phyloP scores from a whole-genome alignment of 2,329 filamentous ascomycete species.

The Apiospora saccharicola region DNA sequence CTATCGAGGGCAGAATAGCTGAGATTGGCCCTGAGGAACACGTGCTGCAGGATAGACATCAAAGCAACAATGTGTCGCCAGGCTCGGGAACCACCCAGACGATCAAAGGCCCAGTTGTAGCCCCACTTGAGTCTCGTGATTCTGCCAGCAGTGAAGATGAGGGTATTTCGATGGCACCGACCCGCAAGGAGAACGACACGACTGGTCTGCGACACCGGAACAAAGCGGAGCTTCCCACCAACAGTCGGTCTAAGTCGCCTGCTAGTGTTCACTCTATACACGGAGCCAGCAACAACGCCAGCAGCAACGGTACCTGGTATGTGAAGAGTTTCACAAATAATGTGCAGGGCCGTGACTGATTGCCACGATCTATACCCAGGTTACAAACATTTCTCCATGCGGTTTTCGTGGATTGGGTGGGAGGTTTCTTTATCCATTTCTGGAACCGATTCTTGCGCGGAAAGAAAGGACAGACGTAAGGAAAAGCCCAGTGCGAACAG shows the following conservation, averaged over 20 bases:
- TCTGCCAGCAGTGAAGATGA: slow-evolving; percentile 26
- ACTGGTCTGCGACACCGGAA: background rate
- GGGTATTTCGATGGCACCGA: slow-evolving; percentile 24
- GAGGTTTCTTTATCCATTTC: slow-evolving; percentile 44
- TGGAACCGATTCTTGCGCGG: slow-evolving; percentile 38
- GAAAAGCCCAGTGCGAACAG: background rate
- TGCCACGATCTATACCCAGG: slow-evolving; percentile 33
- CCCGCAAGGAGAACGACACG: slow-evolving; percentile 22
- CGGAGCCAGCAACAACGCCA: slow-evolving; percentile 31
- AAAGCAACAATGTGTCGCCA: background rate
- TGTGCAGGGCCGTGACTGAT: slow-evolving; percentile 4
- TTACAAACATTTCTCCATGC: slow-evolving; percentile 44
- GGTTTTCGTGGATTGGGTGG: slow-evolving; percentile 50
- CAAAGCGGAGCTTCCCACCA: background rate
- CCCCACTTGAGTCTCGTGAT: background rate
- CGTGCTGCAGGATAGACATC: background rate
- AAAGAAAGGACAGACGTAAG: slow-evolving; percentile 42
- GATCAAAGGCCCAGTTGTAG: background rate
- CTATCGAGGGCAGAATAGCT: background rate
- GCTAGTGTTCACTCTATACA: slow-evolving; percentile 34
- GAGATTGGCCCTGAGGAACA: background rate
- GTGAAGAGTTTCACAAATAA: slow-evolving; percentile 9
- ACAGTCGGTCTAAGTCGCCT: slow-evolving; percentile 31
- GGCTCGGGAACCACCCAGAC: background rate
- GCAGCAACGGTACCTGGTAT: slow-evolving; percentile 34